Percentiles rank a stretch among this genome's conserved stretches.
Evolutionary conservation across 2,329 filamentous ascomycete genomes (phyloP).

Genomic region (Laburnicola sp.): DNA sequence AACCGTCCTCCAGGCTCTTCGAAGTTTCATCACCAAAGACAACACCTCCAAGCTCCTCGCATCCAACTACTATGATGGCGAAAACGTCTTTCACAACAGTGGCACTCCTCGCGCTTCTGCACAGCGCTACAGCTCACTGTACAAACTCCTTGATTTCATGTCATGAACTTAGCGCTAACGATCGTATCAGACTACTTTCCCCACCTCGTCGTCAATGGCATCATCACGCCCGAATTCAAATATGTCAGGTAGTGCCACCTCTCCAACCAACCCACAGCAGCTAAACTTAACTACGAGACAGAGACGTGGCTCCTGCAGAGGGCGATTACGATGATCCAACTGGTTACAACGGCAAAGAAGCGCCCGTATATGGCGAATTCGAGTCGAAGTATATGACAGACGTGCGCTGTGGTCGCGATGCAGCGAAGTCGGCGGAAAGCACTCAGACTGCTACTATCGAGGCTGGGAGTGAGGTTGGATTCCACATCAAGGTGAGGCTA

Average conservation of each 20-base stretch:
- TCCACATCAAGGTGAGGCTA: conserved; percentile 5
- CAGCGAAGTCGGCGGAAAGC: not conserved
- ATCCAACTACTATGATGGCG: not conserved
- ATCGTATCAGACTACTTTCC: conserved; percentile 10
- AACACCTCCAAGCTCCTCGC: not conserved
- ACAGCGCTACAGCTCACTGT: conserved; percentile 7
- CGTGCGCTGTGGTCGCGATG: conserved; percentile 11
- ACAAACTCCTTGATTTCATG: not conserved
- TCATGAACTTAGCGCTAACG: not conserved
- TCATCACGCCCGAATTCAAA: conserved; percentile 12
- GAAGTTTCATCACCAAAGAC: not conserved
- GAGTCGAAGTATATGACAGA: conserved; percentile 9
- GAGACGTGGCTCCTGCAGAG: conserved; percentile 5
- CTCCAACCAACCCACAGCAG: not conserved
- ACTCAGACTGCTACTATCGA: conserved; percentile 5
- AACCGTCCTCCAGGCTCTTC: not conserved
- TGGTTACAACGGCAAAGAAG: conserved; percentile 12
- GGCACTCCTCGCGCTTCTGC: conserved; percentile 2
- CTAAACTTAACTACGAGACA: not conserved
- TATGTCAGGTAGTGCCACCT: conserved; percentile 3
- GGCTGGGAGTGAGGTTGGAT: conserved; percentile 7
- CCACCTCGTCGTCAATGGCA: conserved; percentile 12
- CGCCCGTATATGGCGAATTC: conserved; percentile 10
- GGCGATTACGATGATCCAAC: not conserved
- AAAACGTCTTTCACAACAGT: not conserved